Evolutionary conservation across 805 yeast genomes (phyloP), one percentile per base, ranked within the genome.

Genomic region (Nakazawaea holstii): DNA sequence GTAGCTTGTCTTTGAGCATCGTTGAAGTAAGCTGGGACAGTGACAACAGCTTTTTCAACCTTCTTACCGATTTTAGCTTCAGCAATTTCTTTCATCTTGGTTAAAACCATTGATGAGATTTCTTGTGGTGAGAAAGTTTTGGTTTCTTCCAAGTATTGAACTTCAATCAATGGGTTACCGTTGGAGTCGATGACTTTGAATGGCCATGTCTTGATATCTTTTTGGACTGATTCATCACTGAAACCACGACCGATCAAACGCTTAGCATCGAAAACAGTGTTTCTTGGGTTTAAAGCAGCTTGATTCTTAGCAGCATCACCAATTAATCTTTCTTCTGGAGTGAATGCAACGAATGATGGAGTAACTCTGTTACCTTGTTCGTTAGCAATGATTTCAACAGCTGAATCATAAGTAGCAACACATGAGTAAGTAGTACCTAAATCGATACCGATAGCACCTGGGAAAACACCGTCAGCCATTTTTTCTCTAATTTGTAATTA

Each of bases 381-480:
- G 73, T 82, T 82, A 65, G 88, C 87, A 72, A 82, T 80, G 66
- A 82, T 82, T 68, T 82, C 88, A 65, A 82, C 89, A 68, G 82
- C 82, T 59, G 81, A 76, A 70, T 81, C 84, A 76, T 78, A 82
- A 66, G 83, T 82, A 70, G 87, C 88, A 63, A 82, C 88, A 82
- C 88, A 82, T 52, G 88, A 82, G 65, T 67, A 67, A 59, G 89
- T 83, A 64, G 95, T 87, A 82, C 95, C 95, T 74, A 87, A 79
- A 80, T 91, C 98, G 84, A 92, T 92, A 85, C 99, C 99, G 71
- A 89, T 87, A 75, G 94, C 94, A 86, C 97, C 97, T 83, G 91
- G 94, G 85, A 87, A 90, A 79, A 90, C 94, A 85, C 96, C 96
- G 82, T 90, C 97, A 84, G 91, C 87, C 91, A 84, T 84, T 73